Conservation (phyloP, 2,329 filamentous ascomycete species). For the Chalaropsis ovoidea region DNA sequence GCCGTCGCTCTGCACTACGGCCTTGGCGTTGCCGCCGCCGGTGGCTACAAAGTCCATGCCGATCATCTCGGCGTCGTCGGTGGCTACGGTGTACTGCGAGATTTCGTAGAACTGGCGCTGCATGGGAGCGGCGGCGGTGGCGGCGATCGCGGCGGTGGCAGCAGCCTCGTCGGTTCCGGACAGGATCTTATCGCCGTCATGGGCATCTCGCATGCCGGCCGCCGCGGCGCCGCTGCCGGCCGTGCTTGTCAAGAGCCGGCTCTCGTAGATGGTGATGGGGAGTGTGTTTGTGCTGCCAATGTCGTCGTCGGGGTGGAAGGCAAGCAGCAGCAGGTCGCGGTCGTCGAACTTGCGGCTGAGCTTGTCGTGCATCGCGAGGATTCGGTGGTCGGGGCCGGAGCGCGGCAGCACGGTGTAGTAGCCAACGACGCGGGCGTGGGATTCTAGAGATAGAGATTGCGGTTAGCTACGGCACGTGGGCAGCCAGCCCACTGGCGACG, state of each 20-base stretch:
- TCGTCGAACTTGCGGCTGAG: slow-evolving; percentile 69
- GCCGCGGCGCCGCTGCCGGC: too few relatives aligned
- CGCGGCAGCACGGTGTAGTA: slow-evolving; percentile 76
- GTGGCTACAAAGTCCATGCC: slow-evolving; percentile 86
- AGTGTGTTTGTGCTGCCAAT: slow-evolving; percentile 57
- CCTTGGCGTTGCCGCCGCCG: slow-evolving; percentile 69
- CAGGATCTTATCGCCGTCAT: slow-evolving; percentile 38
- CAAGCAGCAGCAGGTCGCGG: slow-evolving; percentile 72
- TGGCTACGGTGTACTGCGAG: slow-evolving; percentile 71
- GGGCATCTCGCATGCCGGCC: slow-evolving; percentile 54
- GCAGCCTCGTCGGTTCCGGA: slow-evolving; percentile 46
- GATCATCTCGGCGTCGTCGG: slow-evolving; percentile 95
- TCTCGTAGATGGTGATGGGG: slow-evolving; percentile 86
- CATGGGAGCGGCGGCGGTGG: slow-evolving; percentile 37
- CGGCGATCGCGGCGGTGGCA: slow-evolving; percentile 55
- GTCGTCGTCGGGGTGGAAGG: slow-evolving; percentile 64
- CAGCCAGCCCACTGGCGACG: not conserved
- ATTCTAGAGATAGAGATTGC: slow-evolving; percentile 54
- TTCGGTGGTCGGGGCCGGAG: slow-evolving; percentile 58
- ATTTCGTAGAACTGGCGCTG: slow-evolving; percentile 71
- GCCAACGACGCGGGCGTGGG: slow-evolving; percentile 75
- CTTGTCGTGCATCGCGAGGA: slow-evolving; percentile 66
- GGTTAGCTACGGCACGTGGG: not conserved
- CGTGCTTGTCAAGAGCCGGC: slow-evolving; percentile 30
- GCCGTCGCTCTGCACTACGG: slow-evolving; percentile 32